Percentiles rank a stretch among this genome's conserved stretches.
Evolutionary conservation across 176 grass and related monocot genomes (phyloP).

Genomic region (Carex parvula): DNA sequence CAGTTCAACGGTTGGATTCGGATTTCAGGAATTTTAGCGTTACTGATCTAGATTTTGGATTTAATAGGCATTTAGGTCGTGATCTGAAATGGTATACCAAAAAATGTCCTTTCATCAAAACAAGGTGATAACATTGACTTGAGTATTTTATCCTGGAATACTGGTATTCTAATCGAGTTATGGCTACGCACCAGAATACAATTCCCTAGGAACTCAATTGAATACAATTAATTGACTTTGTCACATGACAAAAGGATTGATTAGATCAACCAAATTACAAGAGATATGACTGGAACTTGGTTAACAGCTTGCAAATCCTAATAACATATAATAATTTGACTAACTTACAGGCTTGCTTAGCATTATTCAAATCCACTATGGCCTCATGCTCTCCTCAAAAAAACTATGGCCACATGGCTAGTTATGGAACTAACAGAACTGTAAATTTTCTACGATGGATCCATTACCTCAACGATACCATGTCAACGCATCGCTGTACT

Average conservation of each 20-base stretch:
- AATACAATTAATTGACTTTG: background rate
- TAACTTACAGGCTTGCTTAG: background rate
- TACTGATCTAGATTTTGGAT: too few species aligned
- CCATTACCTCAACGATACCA: background rate
- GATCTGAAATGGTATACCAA: background rate
- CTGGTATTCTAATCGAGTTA: background rate
- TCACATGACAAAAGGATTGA: slow-evolving; percentile 2
- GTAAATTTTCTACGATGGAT: background rate
- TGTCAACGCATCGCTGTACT: background rate
- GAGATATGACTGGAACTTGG: background rate
- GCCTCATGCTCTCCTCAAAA: background rate
- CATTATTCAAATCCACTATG: background rate
- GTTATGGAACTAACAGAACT: background rate
- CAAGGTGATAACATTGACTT: background rate
- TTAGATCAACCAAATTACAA: background rate
- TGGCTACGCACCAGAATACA: background rate
- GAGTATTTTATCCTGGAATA: background rate
- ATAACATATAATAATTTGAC: background rate
- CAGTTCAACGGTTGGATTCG: too few species aligned
- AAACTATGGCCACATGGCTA: background rate
- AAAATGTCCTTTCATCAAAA: background rate
- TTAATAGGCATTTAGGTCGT: background rate
- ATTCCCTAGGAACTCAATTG: background rate
- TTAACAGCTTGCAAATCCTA: background rate
- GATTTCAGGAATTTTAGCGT: too few species aligned